A percentile compares a stretch with the other conserved stretches of the same genome.
Conservation (phyloP, 2,329 filamentous ascomycete species). For the Lasiodiplodia sp. region DNA sequence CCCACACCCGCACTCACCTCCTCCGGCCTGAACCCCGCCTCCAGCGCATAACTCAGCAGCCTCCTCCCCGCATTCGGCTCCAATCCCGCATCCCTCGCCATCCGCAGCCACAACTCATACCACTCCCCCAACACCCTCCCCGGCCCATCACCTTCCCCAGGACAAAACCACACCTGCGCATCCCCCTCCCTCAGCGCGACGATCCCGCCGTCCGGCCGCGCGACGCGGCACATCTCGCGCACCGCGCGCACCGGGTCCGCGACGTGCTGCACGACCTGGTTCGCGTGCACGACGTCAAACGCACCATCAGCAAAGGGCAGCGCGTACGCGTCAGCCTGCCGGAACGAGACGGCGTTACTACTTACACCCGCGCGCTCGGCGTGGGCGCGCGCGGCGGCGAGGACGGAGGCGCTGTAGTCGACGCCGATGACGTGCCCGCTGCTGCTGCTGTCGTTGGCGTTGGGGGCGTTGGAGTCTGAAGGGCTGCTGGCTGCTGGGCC, state of each 20-base stretch:
- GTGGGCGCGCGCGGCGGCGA: constrained; percentile 49
- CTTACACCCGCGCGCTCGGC: constrained; percentile 46
- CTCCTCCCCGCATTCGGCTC: constrained; percentile 37
- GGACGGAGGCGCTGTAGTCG: constrained; percentile 54
- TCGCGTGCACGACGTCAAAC: constrained; percentile 68
- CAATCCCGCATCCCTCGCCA: constrained; percentile 40
- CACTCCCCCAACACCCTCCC: constrained; percentile 44
- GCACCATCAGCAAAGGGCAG: constrained; percentile 53
- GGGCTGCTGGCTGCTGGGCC: constrained; percentile 29
- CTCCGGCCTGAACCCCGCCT: constrained; percentile 34
- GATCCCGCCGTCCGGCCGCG: constrained; percentile 59
- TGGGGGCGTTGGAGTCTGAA: background rate
- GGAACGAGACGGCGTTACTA: constrained; percentile 47
- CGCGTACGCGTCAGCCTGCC: constrained; percentile 51
- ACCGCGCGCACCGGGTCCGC: constrained; percentile 59
- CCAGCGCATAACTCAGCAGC: constrained; percentile 40
- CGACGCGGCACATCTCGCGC: constrained; percentile 62
- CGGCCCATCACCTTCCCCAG: constrained; percentile 33
- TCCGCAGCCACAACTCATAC: constrained; percentile 44
- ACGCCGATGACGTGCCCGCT: constrained; percentile 54
- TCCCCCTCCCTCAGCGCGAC: constrained; percentile 55
- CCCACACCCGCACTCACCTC: constrained; percentile 34
- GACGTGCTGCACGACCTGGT: constrained; percentile 67
- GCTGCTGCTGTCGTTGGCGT: constrained; percentile 33
- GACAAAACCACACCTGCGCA: constrained; percentile 47